Evolutionary conservation across 2,329 filamentous ascomycete species (phyloP).

Genomic region (Trichoderma sp.): DNA sequence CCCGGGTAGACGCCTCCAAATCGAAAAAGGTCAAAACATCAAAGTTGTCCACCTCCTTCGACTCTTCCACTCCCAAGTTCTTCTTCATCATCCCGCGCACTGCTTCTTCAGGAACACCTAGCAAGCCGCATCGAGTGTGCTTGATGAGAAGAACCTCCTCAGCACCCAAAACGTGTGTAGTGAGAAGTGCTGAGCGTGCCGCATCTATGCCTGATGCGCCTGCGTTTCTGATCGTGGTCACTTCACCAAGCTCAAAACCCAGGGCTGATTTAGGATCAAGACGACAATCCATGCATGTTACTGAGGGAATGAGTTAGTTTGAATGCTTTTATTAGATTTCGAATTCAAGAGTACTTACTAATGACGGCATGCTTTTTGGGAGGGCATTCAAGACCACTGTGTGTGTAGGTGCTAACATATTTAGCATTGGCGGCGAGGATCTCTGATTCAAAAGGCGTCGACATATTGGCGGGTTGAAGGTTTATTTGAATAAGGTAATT

Average conservation of each 20-base stretch:
- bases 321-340: accelerated
- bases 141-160: slow-evolving; percentile 11
- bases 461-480: background rate
- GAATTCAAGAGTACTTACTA: background rate
- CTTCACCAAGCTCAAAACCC: slow-evolving; percentile 2
- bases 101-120: background rate
- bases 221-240: slow-evolving; percentile 10
- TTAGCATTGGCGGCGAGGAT: slow-evolving; percentile 12
- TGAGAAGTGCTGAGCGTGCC: slow-evolving; percentile 1
- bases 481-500: background rate
- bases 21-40: slow-evolving; percentile 3
- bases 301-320: background rate
- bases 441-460: slow-evolving; percentile 1
- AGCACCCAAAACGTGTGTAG: slow-evolving; percentile 4
- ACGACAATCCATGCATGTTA: slow-evolving; percentile 19
- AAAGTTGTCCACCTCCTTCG: slow-evolving; percentile 6
- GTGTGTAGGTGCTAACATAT: slow-evolving; percentile 14
- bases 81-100: slow-evolving; percentile 7
- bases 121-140: slow-evolving; percentile 2
- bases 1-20: background rate
- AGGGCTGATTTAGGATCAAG: slow-evolving; percentile 3
- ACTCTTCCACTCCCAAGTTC: slow-evolving; percentile 4
- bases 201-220: slow-evolving; percentile 11
- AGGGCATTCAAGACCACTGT: slow-evolving; percentile 17
- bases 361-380: background rate